A percentile compares a stretch with the other conserved stretches of the same genome.
Evolutionary conservation across 129 eudicot genomes (phyloP).

Genomic region (Saussurea involucrata): DNA sequence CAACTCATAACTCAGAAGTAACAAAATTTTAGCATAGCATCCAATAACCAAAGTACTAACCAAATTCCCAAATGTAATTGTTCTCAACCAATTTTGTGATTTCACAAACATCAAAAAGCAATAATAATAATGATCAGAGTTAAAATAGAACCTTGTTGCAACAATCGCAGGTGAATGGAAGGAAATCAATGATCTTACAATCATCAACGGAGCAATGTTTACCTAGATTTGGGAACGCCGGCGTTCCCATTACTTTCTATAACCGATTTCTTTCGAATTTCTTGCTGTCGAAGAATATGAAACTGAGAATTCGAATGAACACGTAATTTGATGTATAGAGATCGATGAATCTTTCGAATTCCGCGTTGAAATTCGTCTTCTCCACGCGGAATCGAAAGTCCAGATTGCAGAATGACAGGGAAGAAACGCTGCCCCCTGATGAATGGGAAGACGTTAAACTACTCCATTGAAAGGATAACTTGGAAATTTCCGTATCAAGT

Average conservation of each 20-base stretch:
- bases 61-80: background rate
- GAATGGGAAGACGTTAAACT: background rate
- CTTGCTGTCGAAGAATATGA: background rate
- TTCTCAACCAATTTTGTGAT: background rate
- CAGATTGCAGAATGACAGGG: conserved; percentile 21
- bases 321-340: background rate
- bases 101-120: background rate
- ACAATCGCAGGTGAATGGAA: conserved; percentile 95
- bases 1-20: background rate
- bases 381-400: conserved; percentile 41
- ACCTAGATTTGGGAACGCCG: conserved; percentile 88
- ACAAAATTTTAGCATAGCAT: background rate
- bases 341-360: conserved; percentile 21
- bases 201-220: conserved; percentile 85
- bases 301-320: background rate
- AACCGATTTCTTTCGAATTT: background rate
- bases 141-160: conserved; percentile 55
- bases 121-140: background rate
- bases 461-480: conserved; percentile 6
- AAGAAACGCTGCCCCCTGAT: background rate
- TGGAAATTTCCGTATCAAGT: background rate
- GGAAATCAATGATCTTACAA: conserved; percentile 87
- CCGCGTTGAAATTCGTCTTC: conserved; percentile 34
- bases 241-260: conserved; percentile 68
- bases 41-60: background rate